Evolutionary conservation across 2,329 filamentous ascomycete genomes (phyloP).

Genomic region (Neoscytalidium dimidiatum): DNA sequence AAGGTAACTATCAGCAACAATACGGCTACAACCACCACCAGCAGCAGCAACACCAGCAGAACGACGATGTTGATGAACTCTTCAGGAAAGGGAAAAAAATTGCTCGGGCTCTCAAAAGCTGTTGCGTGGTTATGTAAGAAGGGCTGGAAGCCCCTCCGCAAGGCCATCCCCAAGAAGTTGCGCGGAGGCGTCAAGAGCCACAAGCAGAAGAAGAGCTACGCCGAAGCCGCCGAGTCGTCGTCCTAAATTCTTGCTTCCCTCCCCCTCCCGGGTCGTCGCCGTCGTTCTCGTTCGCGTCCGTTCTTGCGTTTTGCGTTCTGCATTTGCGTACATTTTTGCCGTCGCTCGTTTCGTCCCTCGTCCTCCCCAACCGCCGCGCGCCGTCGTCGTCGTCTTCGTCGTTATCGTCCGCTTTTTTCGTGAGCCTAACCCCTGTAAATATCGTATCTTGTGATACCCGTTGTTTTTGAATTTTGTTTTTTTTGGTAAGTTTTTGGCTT

Average conservation of each 20-base stretch:
- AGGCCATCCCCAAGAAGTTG: neutral
- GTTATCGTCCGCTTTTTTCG: neutral
- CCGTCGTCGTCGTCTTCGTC: neutral
- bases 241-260: neutral
- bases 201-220: conserved; percentile 1
- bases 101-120: conserved; percentile 65
- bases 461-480: conserved; percentile 3
- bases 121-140: conserved; percentile 72
- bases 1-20: conserved; percentile 47
- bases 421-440: neutral
- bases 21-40: conserved; percentile 17
- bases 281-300: too few relatives aligned
- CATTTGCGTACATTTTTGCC: neutral
- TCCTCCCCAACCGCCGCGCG: too few relatives aligned
- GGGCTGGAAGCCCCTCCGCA: conserved; percentile 3
- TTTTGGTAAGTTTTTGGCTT: conserved; percentile 3
- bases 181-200: neutral
- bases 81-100: conserved; percentile 63
- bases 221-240: neutral
- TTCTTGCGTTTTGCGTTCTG: neutral
- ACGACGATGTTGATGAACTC: conserved; percentile 61
- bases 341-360: neutral
- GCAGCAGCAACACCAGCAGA: conserved; percentile 42
- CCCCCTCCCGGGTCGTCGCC: too few relatives aligned
- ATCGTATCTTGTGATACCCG: conserved; percentile 13